These are phyloP conservation scores for Cladosporium colombiae DNA, from an alignment of 2,329 filamentous ascomycete species.

Conservation along the genomic window DNA sequence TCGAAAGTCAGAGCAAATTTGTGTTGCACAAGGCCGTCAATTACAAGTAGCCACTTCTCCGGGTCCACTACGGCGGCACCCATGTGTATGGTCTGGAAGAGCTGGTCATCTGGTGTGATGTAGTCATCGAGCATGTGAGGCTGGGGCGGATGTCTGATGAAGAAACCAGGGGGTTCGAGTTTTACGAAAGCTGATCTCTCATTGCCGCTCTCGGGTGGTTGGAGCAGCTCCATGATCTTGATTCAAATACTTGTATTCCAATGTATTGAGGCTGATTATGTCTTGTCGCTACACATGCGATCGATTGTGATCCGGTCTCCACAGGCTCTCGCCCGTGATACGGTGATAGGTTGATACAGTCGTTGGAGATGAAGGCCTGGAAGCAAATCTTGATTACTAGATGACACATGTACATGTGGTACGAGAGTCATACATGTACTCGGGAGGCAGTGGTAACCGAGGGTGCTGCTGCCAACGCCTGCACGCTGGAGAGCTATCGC, in stretches of 20 bases:
- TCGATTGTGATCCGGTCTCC: background rate
- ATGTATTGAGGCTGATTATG: background rate
- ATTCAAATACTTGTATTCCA: background rate
- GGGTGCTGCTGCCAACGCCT: too few species aligned
- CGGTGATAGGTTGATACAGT: too few species aligned
- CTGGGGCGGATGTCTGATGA: constrained; percentile 32
- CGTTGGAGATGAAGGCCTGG: too few species aligned
- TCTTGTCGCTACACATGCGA: background rate
- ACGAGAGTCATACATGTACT: too few species aligned
- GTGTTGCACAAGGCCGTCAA: constrained; percentile 37
- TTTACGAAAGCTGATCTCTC: constrained; percentile 16
- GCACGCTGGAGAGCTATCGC: too few species aligned
- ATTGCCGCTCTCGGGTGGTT: background rate
- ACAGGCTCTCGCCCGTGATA: too few species aligned
- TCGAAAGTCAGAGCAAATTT: constrained; percentile 34
- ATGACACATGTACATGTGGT: too few species aligned
- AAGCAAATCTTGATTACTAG: too few species aligned
- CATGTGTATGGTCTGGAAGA: constrained; percentile 44
- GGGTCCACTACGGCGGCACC: constrained; percentile 35
- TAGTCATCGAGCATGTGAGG: constrained; percentile 33
- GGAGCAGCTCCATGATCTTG: background rate
- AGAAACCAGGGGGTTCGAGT: constrained; percentile 23
- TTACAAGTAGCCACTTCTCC: constrained; percentile 33
- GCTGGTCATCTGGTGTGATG: constrained; percentile 32
- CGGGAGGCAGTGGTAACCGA: too few species aligned